A percentile compares a stretch with the other conserved stretches of the same genome.
Evolutionary conservation across 2,329 filamentous ascomycete species (phyloP).

Genomic region (Neofusicoccum kwambonambiense): DNA sequence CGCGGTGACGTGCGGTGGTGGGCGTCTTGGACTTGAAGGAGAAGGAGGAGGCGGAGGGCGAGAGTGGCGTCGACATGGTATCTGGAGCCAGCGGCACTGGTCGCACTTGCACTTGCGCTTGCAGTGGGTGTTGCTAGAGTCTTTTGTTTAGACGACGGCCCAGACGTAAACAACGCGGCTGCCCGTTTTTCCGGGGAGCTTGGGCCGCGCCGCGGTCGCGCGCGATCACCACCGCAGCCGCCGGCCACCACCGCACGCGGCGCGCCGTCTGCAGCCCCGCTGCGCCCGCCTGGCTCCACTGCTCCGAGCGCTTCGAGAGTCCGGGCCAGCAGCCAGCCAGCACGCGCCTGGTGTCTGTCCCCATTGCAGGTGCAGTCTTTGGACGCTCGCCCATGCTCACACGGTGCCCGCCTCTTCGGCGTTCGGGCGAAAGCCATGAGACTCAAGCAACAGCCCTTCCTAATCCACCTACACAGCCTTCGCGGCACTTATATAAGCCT

Average conservation of each 20-base stretch:
- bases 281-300: too few relatives aligned
- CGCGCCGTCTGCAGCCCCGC: too few relatives aligned
- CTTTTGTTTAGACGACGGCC: background rate
- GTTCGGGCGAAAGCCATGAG: too few relatives aligned
- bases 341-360: background rate
- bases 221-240: too few relatives aligned
- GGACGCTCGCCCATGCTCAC: too few relatives aligned
- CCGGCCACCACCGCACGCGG: too few relatives aligned
- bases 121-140: background rate
- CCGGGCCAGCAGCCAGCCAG: too few relatives aligned
- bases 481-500: too few relatives aligned
- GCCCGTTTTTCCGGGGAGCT: slow-evolving; percentile 5
- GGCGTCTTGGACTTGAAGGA: slow-evolving; percentile 10
- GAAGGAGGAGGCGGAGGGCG: slow-evolving; percentile 1
- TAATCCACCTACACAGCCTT: background rate
- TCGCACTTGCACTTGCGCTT: background rate
- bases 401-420: too few relatives aligned
- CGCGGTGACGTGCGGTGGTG: slow-evolving; percentile 9
- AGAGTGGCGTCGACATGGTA: slow-evolving; percentile 15
- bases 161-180: slow-evolving; percentile 13
- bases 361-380: too few relatives aligned
- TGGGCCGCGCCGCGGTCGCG: background rate
- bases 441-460: too few relatives aligned
- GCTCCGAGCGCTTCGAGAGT: too few relatives aligned
- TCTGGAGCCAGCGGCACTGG: background rate